A percentile compares a stretch with the other conserved stretches of the same genome.
phyloP scores from a whole-genome alignment of 1,284 basidiomycete species.

The Rhodotorula sp. region DNA sequence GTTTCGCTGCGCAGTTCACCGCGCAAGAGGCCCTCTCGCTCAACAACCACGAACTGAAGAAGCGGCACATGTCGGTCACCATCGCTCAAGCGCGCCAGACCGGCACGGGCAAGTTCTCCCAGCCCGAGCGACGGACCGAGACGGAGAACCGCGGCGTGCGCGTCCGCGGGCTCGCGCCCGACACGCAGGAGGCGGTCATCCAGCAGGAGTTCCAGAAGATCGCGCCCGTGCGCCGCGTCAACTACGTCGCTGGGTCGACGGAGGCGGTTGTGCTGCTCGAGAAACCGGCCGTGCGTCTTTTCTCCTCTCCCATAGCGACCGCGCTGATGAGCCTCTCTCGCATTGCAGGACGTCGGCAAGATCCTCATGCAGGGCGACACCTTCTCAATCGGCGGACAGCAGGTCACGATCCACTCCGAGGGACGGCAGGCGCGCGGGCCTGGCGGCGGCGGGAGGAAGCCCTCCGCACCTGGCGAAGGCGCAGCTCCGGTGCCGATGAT shows the following conservation, averaged over 20 bases:
- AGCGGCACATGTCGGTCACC: slow-evolving; percentile 78
- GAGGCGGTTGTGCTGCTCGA: slow-evolving; percentile 73
- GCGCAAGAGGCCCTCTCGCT: slow-evolving; percentile 71
- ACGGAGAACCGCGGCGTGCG: slow-evolving; percentile 62
- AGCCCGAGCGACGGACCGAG: slow-evolving; percentile 56
- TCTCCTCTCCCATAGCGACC: background rate
- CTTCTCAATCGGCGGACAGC: slow-evolving; percentile 23
- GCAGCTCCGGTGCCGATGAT: slow-evolving; percentile 13
- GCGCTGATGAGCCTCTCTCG: background rate
- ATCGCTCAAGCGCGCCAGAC: slow-evolving; percentile 71
- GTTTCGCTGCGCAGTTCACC: slow-evolving; percentile 59
- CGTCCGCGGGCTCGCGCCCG: slow-evolving; percentile 70
- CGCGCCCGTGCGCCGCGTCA: slow-evolving; percentile 67
- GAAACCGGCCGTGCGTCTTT: slow-evolving; percentile 64
- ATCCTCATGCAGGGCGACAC: slow-evolving; percentile 61
- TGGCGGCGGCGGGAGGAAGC: no score
- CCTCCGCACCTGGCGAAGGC: no score
- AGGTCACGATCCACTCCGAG: slow-evolving; percentile 26
- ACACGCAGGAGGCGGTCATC: slow-evolving; percentile 78
- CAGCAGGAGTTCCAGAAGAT: slow-evolving; percentile 84
- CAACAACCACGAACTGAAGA: slow-evolving; percentile 82
- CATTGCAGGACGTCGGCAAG: slow-evolving; percentile 75
- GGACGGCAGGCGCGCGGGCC: slow-evolving; percentile 19
- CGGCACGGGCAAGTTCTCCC: slow-evolving; percentile 56
- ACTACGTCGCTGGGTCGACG: slow-evolving; percentile 30